phyloP scores from a whole-genome alignment of 352 stramenopile species.

The Phytopythium ostracodes region DNA sequence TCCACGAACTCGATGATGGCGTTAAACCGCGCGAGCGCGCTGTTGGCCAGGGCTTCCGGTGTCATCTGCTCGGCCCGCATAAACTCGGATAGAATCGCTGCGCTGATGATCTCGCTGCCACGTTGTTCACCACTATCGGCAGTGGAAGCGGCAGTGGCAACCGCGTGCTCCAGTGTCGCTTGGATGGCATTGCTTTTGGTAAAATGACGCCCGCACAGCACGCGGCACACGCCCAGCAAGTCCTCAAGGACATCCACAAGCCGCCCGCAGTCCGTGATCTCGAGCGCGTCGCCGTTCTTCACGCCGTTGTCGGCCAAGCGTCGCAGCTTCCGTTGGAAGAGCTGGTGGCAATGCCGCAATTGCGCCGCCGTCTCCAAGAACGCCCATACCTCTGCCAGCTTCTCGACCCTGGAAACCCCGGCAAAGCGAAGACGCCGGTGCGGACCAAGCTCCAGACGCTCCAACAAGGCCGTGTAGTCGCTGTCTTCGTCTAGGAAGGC shows the following conservation, averaged over 20 bases:
- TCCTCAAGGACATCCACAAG: constrained; percentile 24
- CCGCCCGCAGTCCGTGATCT: constrained; percentile 12
- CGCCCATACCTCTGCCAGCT: constrained; percentile 9
- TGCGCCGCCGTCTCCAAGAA: constrained; percentile 19
- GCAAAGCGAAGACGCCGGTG: constrained; percentile 20
- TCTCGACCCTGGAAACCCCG: constrained; percentile 5
- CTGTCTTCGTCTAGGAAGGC: constrained; percentile 28
- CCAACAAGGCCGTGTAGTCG: constrained; percentile 21
- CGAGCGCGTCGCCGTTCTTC: constrained; percentile 6
- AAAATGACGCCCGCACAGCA: constrained; percentile 23
- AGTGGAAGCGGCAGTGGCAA: not conserved
- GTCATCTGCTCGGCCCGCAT: constrained; percentile 17
- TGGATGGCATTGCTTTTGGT: constrained; percentile 15
- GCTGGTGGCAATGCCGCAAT: constrained; percentile 17
- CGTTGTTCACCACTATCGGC: too few species aligned
- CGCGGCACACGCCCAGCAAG: constrained; percentile 21
- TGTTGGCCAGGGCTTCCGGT: constrained; percentile 14
- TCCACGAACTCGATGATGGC: constrained; percentile 30
- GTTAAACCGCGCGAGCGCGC: constrained; percentile 24
- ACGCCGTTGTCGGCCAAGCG: constrained; percentile 3
- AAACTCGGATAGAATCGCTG: constrained; percentile 16
- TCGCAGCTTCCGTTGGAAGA: constrained; percentile 29
- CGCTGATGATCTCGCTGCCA: constrained; percentile 1
- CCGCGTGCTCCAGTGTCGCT: constrained; percentile 6
- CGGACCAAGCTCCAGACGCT: constrained; percentile 13